Percentiles rank a stretch among this genome's conserved stretches.
Conservation (phyloP, 805 yeast genomes). For the Candida glaebosa region DNA sequence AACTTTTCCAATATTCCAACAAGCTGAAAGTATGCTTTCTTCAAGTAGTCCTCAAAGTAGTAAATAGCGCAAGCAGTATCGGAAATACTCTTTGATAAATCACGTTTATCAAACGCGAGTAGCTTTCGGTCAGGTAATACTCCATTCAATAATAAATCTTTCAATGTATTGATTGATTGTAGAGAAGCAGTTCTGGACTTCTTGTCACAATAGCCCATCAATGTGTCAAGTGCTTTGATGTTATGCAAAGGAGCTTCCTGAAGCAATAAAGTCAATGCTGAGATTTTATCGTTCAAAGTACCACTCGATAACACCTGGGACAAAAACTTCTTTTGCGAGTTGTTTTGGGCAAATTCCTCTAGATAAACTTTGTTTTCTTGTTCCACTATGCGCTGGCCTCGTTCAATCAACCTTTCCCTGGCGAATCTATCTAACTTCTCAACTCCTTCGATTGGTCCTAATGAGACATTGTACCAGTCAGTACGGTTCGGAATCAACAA, state of each 20-base stretch:
- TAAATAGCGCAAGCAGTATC: slow-evolving; percentile 61
- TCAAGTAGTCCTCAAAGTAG: slow-evolving; percentile 88
- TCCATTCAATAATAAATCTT: slow-evolving; percentile 83
- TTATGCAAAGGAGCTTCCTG: slow-evolving; percentile 96
- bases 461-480: slow-evolving; percentile 73
- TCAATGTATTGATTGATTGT: slow-evolving; percentile 84
- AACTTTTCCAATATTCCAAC: slow-evolving; percentile 73
- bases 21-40: slow-evolving; percentile 69
- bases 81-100: slow-evolving; percentile 43
- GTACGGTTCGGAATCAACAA: slow-evolving; percentile 57
- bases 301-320: slow-evolving; percentile 86
- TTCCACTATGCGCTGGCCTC: slow-evolving; percentile 65
- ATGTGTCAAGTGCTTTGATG: slow-evolving; percentile 73
- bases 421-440: slow-evolving; percentile 50
- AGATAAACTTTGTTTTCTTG: slow-evolving; percentile 68
- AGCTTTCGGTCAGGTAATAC: slow-evolving; percentile 84
- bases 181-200: slow-evolving; percentile 91
- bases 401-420: slow-evolving; percentile 55
- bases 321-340: slow-evolving; percentile 83
- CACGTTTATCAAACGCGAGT: slow-evolving; percentile 69
- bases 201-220: slow-evolving; percentile 77
- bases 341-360: slow-evolving; percentile 68
- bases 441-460: slow-evolving; percentile 18
- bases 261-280: slow-evolving; percentile 86
- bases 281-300: slow-evolving; percentile 91